A percentile compares a stretch with the other conserved stretches of the same genome.
These are phyloP conservation scores for Cyberlindnera euphorbiae DNA, from an alignment of 805 yeast species.

Conservation along the genomic window DNA sequence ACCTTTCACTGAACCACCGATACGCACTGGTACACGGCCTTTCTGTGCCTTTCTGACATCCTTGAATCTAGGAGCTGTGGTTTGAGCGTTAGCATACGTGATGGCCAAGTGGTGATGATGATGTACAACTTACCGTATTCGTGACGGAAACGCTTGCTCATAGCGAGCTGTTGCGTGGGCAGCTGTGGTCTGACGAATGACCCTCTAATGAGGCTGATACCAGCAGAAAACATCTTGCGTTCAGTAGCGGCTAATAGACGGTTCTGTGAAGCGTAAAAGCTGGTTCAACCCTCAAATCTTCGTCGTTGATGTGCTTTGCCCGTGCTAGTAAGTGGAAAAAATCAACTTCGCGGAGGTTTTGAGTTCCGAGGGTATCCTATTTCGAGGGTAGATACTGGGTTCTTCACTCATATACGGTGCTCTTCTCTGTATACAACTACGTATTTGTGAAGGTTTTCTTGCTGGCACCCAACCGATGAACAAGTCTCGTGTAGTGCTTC, in stretches of 20 bases:
- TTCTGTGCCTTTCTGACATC: slow-evolving; percentile 68
- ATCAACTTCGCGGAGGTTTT: too few species aligned
- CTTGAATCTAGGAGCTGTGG: slow-evolving; percentile 26
- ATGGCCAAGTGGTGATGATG: neutral
- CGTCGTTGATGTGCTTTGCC: too few species aligned
- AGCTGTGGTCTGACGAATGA: slow-evolving; percentile 12
- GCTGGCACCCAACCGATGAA: too few species aligned
- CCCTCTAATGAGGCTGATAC: slow-evolving; percentile 7
- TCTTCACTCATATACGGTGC: too few species aligned
- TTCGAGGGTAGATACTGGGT: too few species aligned
- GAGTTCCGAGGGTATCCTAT: slow-evolving; percentile 1
- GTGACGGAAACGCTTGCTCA: slow-evolving; percentile 26
- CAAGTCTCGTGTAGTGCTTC: too few species aligned
- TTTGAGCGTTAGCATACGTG: neutral
- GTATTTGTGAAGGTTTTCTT: too few species aligned
- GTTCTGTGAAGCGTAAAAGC: too few species aligned
- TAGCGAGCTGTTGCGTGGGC: slow-evolving; percentile 5
- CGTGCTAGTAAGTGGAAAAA: too few species aligned
- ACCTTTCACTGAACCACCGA: slow-evolving; percentile 92
- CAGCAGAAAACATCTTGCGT: slow-evolving; percentile 8
- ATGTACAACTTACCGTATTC: slow-evolving; percentile 19
- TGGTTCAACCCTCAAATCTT: too few species aligned
- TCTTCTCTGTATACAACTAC: too few species aligned
- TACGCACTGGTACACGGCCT: slow-evolving; percentile 91
- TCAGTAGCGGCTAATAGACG: too few species aligned